These are phyloP conservation scores for Phytophthora foliorum DNA, from an alignment of 352 stramenopile species.

Conservation along the genomic window DNA sequence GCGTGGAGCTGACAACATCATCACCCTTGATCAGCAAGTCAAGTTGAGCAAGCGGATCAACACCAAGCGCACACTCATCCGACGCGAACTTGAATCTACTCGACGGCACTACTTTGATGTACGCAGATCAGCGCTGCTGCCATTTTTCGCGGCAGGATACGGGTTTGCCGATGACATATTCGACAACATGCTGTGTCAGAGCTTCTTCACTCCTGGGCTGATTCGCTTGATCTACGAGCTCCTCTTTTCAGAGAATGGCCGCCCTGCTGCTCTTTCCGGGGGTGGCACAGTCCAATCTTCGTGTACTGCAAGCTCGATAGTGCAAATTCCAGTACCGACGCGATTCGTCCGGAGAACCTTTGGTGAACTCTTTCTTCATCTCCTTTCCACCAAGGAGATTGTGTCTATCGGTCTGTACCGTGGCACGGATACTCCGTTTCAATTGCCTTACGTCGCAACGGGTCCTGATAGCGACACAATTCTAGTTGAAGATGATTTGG, in stretches of 20 bases:
- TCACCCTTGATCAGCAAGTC: conserved; percentile 45
- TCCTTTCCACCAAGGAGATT: conserved; percentile 53
- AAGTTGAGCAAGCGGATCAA: conserved; percentile 55
- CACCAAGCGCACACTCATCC: conserved; percentile 50
- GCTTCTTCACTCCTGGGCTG: conserved; percentile 71
- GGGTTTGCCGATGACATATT: conserved; percentile 74
- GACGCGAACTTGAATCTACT: conserved; percentile 53
- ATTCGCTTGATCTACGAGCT: conserved; percentile 72
- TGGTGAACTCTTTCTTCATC: conserved; percentile 60
- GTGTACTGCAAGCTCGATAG: conserved; percentile 53
- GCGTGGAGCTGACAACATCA: conserved; percentile 43
- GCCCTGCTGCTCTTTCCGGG: conserved; percentile 26
- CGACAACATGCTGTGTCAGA: conserved; percentile 80
- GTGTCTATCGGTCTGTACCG: conserved; percentile 68
- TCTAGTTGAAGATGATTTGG: conserved; percentile 57
- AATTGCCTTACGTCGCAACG: conserved; percentile 65
- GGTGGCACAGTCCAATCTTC: conserved; percentile 7
- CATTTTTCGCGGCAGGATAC: conserved; percentile 76
- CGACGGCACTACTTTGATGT: conserved; percentile 55
- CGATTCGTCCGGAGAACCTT: conserved; percentile 58
- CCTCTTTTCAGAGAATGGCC: conserved; percentile 70
- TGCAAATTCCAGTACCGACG: conserved; percentile 60
- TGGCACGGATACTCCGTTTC: conserved; percentile 41
- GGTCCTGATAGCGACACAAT: conserved; percentile 56
- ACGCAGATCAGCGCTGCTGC: conserved; percentile 48